Percentiles rank a stretch among this genome's conserved stretches.
Evolutionary conservation across 345 rosid genomes (phyloP).

Genomic region (Lumnitzera racemosa): DNA sequence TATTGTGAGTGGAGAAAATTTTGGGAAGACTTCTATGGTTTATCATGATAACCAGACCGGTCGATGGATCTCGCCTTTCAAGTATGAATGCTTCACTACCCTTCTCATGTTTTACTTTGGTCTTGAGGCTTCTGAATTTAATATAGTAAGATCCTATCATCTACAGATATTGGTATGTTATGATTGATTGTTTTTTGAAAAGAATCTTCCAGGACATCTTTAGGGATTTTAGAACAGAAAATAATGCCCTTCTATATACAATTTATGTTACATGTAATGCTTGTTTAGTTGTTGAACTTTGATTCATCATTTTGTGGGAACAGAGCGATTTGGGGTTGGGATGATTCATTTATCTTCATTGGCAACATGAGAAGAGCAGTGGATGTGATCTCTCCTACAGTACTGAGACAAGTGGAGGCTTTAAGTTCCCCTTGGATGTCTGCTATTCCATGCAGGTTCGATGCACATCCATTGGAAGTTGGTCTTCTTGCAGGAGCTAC

Average conservation of each 20-base stretch:
- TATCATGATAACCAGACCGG: constrained; percentile 54
- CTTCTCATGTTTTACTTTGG: neutral
- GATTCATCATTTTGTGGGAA: neutral
- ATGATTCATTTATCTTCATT: constrained; percentile 55
- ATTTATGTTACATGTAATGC: neutral
- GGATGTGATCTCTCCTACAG: constrained; percentile 47
- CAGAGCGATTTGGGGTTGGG: constrained; percentile 96
- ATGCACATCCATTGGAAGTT: constrained; percentile 55
- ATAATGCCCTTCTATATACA: too few species aligned
- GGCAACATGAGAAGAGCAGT: constrained; percentile 57
- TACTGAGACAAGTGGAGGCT: constrained; percentile 31
- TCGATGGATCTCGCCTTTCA: constrained; percentile 67
- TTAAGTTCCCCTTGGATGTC: constrained; percentile 26
- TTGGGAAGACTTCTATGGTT: constrained; percentile 34
- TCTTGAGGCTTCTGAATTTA: neutral
- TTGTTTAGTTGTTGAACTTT: neutral
- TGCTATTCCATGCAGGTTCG: constrained; percentile 68
- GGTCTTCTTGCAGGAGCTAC: constrained; percentile 75
- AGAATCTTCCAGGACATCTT: too few species aligned
- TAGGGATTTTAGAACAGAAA: too few species aligned
- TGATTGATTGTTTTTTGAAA: too few species aligned
- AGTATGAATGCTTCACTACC: constrained; percentile 23
- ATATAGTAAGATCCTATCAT: too few species aligned
- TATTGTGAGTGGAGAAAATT: constrained; percentile 44
- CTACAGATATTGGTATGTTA: too few species aligned